A percentile compares a stretch with the other conserved stretches of the same genome.
Evolutionary conservation across 495 filamentous ascomycete genomes (phyloP).

Genomic region (Daldinia childiae): DNA sequence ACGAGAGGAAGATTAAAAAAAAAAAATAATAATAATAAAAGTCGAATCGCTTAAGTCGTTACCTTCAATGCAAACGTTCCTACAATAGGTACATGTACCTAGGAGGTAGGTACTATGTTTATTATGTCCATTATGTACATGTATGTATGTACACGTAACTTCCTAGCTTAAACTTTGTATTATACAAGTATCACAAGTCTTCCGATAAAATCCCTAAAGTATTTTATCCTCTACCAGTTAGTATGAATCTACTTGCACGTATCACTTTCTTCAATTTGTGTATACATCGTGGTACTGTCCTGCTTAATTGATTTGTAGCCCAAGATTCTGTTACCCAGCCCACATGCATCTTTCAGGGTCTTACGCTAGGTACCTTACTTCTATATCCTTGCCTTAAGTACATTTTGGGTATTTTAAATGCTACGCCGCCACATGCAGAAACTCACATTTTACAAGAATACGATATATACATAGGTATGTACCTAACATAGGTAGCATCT

Average conservation of each 20-base stretch:
- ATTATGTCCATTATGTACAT: background rate
- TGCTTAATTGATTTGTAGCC: slow-evolving; percentile 7
- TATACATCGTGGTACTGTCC: background rate
- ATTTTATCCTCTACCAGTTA: background rate
- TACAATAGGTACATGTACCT: background rate
- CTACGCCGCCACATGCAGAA: slow-evolving; percentile 32
- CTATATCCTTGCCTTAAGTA: background rate
- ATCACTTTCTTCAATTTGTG: background rate
- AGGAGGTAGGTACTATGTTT: too few relatives aligned
- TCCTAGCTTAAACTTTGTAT: background rate
- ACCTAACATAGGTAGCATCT: background rate
- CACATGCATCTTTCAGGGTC: slow-evolving; percentile 16
- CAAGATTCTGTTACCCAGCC: slow-evolving; percentile 10
- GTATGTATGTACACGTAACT: background rate
- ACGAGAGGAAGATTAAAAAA: background rate
- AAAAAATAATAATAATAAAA: slow-evolving; percentile 5
- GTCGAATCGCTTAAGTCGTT: slow-evolving; percentile 5
- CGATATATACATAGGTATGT: background rate
- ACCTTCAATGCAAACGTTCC: background rate
- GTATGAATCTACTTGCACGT: background rate
- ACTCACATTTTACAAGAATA: too few relatives aligned
- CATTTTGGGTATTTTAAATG: slow-evolving; percentile 1
- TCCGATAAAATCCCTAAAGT: background rate
- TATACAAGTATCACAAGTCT: background rate
- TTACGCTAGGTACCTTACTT: background rate